Evolutionary conservation across 768 basidiomycete genomes (phyloP).

Genomic region (Suillus clintonianus): DNA sequence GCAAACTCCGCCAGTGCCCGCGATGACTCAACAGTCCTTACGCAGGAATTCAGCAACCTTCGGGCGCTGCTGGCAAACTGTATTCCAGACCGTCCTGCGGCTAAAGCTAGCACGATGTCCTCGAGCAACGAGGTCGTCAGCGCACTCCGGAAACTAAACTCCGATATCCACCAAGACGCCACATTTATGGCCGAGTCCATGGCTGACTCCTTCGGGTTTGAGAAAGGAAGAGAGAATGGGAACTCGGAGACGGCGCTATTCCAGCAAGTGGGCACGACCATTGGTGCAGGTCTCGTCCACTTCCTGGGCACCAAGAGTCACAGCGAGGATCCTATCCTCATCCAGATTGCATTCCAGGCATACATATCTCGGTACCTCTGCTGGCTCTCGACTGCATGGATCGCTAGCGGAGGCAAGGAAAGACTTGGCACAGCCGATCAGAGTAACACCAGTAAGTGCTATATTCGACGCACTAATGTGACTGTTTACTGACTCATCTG

Average conservation of each 20-base stretch:
- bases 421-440: slow-evolving; percentile 37
- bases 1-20: slow-evolving; percentile 23
- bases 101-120: slow-evolving; percentile 27
- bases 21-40: slow-evolving; percentile 29
- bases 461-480: background rate
- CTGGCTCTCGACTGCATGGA: slow-evolving; percentile 31
- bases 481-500: background rate
- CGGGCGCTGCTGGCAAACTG: background rate
- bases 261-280: slow-evolving; percentile 15
- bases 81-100: slow-evolving; percentile 44
- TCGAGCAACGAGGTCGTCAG: slow-evolving; percentile 47
- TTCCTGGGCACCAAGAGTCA: slow-evolving; percentile 31
- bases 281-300: slow-evolving; percentile 26
- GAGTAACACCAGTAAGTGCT: background rate
- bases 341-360: slow-evolving; percentile 39
- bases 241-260: slow-evolving; percentile 20
- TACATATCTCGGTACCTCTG: slow-evolving; percentile 26
- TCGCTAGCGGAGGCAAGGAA: slow-evolving; percentile 30
- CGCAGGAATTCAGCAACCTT: slow-evolving; percentile 23
- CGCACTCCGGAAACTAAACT: slow-evolving; percentile 47
- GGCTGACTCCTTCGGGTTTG: slow-evolving; percentile 41
- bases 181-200: slow-evolving; percentile 50
- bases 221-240: slow-evolving; percentile 12
- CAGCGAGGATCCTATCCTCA: slow-evolving; percentile 34
- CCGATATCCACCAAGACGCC: slow-evolving; percentile 49